These are phyloP conservation scores for Colletotrichum caudatum DNA, from an alignment of 2,329 filamentous ascomycete genomes.

Conservation along the genomic window DNA sequence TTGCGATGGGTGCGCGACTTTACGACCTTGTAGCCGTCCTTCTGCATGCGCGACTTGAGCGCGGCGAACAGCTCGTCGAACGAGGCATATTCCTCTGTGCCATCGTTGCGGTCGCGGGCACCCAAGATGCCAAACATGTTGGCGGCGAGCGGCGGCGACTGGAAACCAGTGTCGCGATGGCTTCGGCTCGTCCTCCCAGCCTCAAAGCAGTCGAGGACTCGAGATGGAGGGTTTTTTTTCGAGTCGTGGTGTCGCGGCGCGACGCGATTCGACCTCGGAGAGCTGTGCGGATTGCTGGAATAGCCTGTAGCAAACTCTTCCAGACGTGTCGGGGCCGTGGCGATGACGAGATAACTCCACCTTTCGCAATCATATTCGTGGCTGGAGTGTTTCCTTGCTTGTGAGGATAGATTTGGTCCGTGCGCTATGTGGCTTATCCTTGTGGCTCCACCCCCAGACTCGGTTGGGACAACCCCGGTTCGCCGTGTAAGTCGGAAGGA, in stretches of 20 bases:
- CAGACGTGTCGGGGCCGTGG: conserved; percentile 23
- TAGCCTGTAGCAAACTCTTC: conserved; percentile 44
- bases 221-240: conserved; percentile 34
- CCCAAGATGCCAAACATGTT: conserved; percentile 60
- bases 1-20: conserved; percentile 58
- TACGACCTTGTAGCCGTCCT: conserved; percentile 61
- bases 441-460: conserved; percentile 16
- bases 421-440: conserved; percentile 20
- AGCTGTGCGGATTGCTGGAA: conserved; percentile 43
- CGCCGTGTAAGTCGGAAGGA: conserved; percentile 35
- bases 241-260: conserved; percentile 44
- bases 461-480: conserved; percentile 27
- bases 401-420: conserved; percentile 3
- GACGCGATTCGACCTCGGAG: conserved; percentile 35
- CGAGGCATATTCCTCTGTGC: conserved; percentile 52
- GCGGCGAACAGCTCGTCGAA: conserved; percentile 58
- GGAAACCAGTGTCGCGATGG: conserved; percentile 24
- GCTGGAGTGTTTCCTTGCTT: background rate
- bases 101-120: conserved; percentile 49
- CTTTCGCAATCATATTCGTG: conserved; percentile 29
- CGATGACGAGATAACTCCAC: conserved; percentile 37
- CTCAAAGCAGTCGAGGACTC: conserved; percentile 19
- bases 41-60: conserved; percentile 56
- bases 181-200: conserved; percentile 22
- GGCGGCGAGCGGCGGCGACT: conserved; percentile 25